A percentile compares a stretch with the other conserved stretches of the same genome.
These are phyloP conservation scores for Fusarium sulawesiense DNA, from an alignment of 2,329 filamentous ascomycete species.

Conservation along the genomic window DNA sequence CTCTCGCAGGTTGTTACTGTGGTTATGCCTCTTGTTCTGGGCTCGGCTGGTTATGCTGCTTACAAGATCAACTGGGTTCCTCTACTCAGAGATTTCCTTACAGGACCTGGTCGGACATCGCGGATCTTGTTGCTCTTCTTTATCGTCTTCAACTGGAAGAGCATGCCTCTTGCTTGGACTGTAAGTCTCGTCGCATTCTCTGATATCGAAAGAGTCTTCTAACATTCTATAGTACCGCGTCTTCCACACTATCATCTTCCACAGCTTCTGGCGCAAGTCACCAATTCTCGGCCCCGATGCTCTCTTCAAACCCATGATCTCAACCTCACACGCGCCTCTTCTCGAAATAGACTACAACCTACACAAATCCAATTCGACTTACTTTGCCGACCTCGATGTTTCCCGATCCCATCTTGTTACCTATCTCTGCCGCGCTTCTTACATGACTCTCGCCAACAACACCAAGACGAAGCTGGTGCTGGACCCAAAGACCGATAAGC, in stretches of 20 bases:
- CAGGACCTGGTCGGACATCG: slow-evolving; percentile 65
- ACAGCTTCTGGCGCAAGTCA: slow-evolving; percentile 62
- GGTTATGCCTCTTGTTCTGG: slow-evolving; percentile 56
- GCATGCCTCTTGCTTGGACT: slow-evolving; percentile 79
- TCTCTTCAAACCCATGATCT: slow-evolving; percentile 78
- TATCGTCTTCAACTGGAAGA: slow-evolving; percentile 76
- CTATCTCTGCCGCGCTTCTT: slow-evolving; percentile 70
- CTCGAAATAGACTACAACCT: slow-evolving; percentile 89
- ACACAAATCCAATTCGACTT: slow-evolving; percentile 86
- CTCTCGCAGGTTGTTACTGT: slow-evolving; percentile 53
- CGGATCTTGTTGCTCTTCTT: slow-evolving; percentile 66
- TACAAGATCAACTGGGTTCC: slow-evolving; percentile 58
- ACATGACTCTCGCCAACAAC: slow-evolving; percentile 64
- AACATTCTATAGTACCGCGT: slow-evolving; percentile 62
- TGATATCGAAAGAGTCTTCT: not conserved
- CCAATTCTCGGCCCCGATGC: slow-evolving; percentile 67
- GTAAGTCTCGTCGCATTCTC: slow-evolving; percentile 58
- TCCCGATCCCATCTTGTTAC: slow-evolving; percentile 84
- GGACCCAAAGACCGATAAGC: slow-evolving; percentile 59
- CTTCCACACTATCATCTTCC: slow-evolving; percentile 66
- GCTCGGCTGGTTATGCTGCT: slow-evolving; percentile 60
- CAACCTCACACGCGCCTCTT: slow-evolving; percentile 72
- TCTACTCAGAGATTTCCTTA: slow-evolving; percentile 59
- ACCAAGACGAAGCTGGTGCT: slow-evolving; percentile 61
- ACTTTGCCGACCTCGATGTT: slow-evolving; percentile 88